Percentiles rank a stretch among this genome's conserved stretches.
Evolutionary conservation across 2,329 filamentous ascomycete species (phyloP).

Genomic region (Talaromyces sp.): DNA sequence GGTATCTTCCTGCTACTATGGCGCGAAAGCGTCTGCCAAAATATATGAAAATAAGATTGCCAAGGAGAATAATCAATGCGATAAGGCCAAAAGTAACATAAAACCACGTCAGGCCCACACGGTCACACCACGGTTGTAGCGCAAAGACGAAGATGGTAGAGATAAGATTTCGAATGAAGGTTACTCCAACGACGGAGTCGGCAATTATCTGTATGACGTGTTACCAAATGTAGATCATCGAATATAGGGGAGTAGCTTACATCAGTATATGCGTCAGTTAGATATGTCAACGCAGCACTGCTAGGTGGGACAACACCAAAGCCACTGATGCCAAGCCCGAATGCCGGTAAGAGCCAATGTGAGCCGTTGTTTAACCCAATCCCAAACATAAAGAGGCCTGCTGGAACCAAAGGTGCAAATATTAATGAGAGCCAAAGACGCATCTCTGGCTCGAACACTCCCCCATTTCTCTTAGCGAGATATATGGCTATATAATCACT

Average conservation of each 20-base stretch:
- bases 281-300: slow-evolving; percentile 31
- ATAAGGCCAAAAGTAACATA: slow-evolving; percentile 46
- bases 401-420: slow-evolving; percentile 34
- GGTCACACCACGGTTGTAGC: slow-evolving; percentile 43
- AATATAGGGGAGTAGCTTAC: slow-evolving; percentile 22
- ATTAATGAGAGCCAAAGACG: slow-evolving; percentile 38
- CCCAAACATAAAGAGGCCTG: slow-evolving; percentile 46
- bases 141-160: slow-evolving; percentile 52
- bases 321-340: slow-evolving; percentile 19
- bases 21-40: slow-evolving; percentile 39
- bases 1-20: slow-evolving; percentile 36
- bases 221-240: no score
- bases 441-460: slow-evolving; percentile 51
- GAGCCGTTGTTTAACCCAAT: slow-evolving; percentile 33
- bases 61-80: slow-evolving; percentile 24
- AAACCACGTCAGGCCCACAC: slow-evolving; percentile 44
- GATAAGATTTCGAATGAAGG: slow-evolving; percentile 50
- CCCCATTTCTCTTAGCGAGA: slow-evolving; percentile 40
- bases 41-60: slow-evolving; percentile 21
- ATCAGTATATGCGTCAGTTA: slow-evolving; percentile 34
- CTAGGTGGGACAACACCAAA: slow-evolving; percentile 28
- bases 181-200: slow-evolving; percentile 50
- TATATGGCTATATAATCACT: slow-evolving; percentile 42
- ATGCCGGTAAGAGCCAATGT: slow-evolving; percentile 22
- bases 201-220: slow-evolving; percentile 48